These are phyloP conservation scores for Fusarium floridanum DNA, from an alignment of 2,329 filamentous ascomycete genomes.

Conservation along the genomic window DNA sequence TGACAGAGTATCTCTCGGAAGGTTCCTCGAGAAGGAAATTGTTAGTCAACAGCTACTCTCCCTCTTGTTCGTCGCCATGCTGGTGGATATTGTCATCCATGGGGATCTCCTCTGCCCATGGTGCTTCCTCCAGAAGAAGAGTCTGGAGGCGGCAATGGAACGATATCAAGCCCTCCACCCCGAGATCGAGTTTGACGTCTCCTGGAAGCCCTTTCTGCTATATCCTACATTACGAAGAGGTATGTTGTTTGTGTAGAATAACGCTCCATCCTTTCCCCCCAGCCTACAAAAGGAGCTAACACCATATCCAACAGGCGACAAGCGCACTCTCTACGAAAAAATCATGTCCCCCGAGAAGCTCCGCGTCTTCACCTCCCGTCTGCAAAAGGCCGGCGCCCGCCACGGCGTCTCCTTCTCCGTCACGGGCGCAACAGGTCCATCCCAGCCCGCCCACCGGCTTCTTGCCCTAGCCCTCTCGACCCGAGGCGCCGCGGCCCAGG, in stretches of 20 bases:
- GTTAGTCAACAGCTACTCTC: neutral
- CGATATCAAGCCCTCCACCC: constrained; percentile 56
- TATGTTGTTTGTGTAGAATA: constrained; percentile 10
- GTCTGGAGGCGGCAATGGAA: constrained; percentile 60
- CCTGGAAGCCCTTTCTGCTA: constrained; percentile 63
- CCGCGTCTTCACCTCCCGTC: constrained; percentile 47
- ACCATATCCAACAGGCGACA: constrained; percentile 46
- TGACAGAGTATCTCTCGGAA: neutral
- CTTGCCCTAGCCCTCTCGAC: constrained; percentile 55
- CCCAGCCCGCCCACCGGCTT: constrained; percentile 62
- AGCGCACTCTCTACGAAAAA: constrained; percentile 53
- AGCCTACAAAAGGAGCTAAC: neutral
- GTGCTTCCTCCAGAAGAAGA: constrained; percentile 64
- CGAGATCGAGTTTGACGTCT: constrained; percentile 59
- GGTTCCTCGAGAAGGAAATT: neutral
- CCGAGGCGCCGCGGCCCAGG: constrained; percentile 51
- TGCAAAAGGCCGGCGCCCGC: constrained; percentile 49
- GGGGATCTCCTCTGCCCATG: constrained; percentile 66
- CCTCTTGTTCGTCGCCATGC: constrained; percentile 19
- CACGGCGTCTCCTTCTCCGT: constrained; percentile 57
- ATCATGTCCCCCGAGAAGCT: constrained; percentile 47
- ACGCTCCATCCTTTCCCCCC: neutral
- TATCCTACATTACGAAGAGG: constrained; percentile 51
- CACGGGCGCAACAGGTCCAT: constrained; percentile 59
- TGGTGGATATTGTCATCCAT: constrained; percentile 58